Conservation (phyloP, 2,329 filamentous ascomycete species). For the Lecanosticta acicola region DNA sequence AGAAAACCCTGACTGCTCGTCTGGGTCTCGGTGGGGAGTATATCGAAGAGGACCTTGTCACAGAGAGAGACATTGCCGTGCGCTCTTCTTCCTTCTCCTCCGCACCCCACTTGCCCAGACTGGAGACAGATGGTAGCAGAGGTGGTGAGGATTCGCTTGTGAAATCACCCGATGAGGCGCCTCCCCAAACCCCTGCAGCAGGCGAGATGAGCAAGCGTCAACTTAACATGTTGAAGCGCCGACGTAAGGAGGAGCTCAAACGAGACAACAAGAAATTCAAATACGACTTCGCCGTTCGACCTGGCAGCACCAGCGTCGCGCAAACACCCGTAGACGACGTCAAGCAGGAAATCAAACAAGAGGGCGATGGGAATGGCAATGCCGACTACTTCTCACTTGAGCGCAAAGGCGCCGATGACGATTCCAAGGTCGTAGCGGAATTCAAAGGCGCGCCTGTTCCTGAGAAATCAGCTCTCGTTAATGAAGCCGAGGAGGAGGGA, state of each 20-base stretch:
- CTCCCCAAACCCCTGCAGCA: constrained; percentile 27
- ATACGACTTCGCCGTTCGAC: constrained; percentile 70
- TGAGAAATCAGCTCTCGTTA: constrained; percentile 80
- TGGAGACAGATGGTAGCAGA: constrained; percentile 51
- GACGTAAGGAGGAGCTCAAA: constrained; percentile 84
- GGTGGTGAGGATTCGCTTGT: constrained; percentile 19
- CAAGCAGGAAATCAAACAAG: constrained; percentile 55
- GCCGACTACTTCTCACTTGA: constrained; percentile 89
- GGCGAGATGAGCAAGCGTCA: constrained; percentile 77
- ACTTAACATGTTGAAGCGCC: constrained; percentile 88
- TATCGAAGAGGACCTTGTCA: constrained; percentile 75
- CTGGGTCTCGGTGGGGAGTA: constrained; percentile 80
- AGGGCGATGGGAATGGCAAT: constrained; percentile 44
- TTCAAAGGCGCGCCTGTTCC: constrained; percentile 80
- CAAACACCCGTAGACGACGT: constrained; percentile 49
- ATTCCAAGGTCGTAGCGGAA: constrained; percentile 86
- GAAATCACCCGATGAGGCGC: constrained; percentile 29
- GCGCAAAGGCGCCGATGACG: constrained; percentile 73
- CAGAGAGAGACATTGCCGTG: constrained; percentile 55
- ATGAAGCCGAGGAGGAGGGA: constrained; percentile 69
- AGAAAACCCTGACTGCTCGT: constrained; percentile 76
- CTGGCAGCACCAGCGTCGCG: constrained; percentile 57
- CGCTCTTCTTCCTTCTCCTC: constrained; percentile 36
- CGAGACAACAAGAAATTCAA: constrained; percentile 73
- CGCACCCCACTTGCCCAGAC: constrained; percentile 39